Evolutionary conservation across 2,329 filamentous ascomycete species (phyloP).

Genomic region (Fusarium avenaceum): DNA sequence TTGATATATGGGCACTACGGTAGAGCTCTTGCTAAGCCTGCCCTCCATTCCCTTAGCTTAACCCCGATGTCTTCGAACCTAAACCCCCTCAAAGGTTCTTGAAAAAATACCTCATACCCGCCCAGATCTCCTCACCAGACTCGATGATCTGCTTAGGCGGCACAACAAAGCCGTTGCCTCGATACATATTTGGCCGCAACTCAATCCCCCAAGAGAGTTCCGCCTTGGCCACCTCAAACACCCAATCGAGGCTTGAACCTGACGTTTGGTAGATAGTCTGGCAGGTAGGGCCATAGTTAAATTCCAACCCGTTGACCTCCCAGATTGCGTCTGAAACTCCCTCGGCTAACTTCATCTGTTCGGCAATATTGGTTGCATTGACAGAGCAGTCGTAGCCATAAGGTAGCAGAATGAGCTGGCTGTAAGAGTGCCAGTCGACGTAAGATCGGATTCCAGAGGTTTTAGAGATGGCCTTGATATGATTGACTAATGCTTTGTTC

Average conservation of each 20-base stretch:
- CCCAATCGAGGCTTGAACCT: slow-evolving; percentile 62
- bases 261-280: slow-evolving; percentile 71
- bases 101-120: slow-evolving; percentile 58
- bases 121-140: slow-evolving; percentile 60
- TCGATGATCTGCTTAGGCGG: slow-evolving; percentile 55
- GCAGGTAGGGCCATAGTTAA: slow-evolving; percentile 67
- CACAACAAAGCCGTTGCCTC: slow-evolving; percentile 30
- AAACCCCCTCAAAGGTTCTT: background rate
- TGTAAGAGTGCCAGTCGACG: slow-evolving; percentile 76
- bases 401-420: slow-evolving; percentile 68
- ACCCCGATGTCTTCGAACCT: too few relatives aligned
- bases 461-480: slow-evolving; percentile 53
- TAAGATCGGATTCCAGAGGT: slow-evolving; percentile 67
- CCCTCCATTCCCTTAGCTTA: accelerated
- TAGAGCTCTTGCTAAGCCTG: background rate
- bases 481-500: slow-evolving; percentile 60
- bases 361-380: slow-evolving; percentile 60
- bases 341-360: slow-evolving; percentile 63
- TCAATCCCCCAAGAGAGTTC: slow-evolving; percentile 59
- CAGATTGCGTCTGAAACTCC: slow-evolving; percentile 65
- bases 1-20: accelerated
- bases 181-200: slow-evolving; percentile 54
- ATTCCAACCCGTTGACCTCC: slow-evolving; percentile 56
- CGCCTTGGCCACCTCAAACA: slow-evolving; percentile 58
- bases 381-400: slow-evolving; percentile 72